Percentiles rank a stretch among this genome's conserved stretches.
Evolutionary conservation across 2,329 filamentous ascomycete species (phyloP).

Genomic region (Coniochaeta sp.): DNA sequence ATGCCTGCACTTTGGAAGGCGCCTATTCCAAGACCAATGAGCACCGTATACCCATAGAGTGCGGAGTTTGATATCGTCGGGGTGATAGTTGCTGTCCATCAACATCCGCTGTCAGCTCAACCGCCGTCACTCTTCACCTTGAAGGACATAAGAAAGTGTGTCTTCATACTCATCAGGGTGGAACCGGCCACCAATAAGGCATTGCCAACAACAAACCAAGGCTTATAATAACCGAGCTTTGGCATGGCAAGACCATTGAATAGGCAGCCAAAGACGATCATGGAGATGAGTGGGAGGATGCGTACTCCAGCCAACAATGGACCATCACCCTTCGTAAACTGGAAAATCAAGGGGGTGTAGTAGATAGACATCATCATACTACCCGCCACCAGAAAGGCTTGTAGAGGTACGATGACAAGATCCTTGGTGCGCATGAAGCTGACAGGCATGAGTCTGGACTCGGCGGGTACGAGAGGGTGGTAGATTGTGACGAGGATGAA

Average conservation of each 20-base stretch:
- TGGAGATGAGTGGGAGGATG: slow-evolving; percentile 29
- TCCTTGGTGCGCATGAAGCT: slow-evolving; percentile 23
- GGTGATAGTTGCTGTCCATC: slow-evolving; percentile 4
- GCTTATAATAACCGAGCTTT: slow-evolving; percentile 24
- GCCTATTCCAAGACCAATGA: slow-evolving; percentile 8
- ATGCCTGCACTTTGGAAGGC: slow-evolving; percentile 7
- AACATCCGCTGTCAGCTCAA: background rate
- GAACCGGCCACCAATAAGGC: slow-evolving; percentile 22
- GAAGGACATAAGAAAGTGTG: background rate
- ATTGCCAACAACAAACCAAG: slow-evolving; percentile 27
- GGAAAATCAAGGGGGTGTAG: slow-evolving; percentile 41
- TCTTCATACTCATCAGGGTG: slow-evolving; percentile 21
- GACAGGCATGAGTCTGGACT: slow-evolving; percentile 28
- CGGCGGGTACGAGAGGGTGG: slow-evolving; percentile 26
- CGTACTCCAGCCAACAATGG: slow-evolving; percentile 26
- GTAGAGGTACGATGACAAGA: slow-evolving; percentile 11
- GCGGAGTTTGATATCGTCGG: slow-evolving; percentile 1
- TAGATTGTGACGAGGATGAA: slow-evolving; percentile 33
- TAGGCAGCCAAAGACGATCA: slow-evolving; percentile 24
- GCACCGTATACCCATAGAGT: slow-evolving; percentile 8
- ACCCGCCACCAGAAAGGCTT: slow-evolving; percentile 11
- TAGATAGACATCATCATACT: slow-evolving; percentile 22
- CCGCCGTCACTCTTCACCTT: background rate
- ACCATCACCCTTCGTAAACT: slow-evolving; percentile 33
- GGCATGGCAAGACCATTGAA: slow-evolving; percentile 26